Base-by-base conservation (phyloP, 116 monocot species). In the Trichopus zeylanicus region DNA sequence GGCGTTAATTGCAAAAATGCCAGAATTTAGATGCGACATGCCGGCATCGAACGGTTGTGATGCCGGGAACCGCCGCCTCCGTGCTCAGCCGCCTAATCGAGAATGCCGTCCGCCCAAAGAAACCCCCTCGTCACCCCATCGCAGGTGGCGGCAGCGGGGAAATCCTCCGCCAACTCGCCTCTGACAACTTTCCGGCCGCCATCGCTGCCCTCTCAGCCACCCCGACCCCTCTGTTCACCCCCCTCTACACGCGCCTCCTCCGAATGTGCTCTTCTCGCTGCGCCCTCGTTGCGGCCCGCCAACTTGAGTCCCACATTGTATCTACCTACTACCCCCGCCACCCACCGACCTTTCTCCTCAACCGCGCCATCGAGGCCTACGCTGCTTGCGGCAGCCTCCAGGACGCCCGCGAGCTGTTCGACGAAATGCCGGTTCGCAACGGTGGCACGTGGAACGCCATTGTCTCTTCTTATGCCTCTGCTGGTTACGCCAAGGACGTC, bases 401-500 rank as follows among this genome's bases (percentile, higher is more conserved):
- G 4, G 80, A 82, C 23, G 88, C 88, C 5, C 85, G 73, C 21
- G 67, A 75, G 23, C 75, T 93, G 60, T 93, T 93, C 77, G 80
- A 88, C 38, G 70, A 79, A 73, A 88, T 93, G 77, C 82, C 85
- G 7, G 31, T 18, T 4, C 73, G 78, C 30, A 71, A 85, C 33
- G 80, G 79, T n/a, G 89, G 83, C 53, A 75, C 85, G 6, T 89
- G 88, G 80, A 88, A 88, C 61, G 75, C 89, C 61, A 65, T 93
- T 39, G 74, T 93, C 59, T 56, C 74, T 24, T 74, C 80, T 0
- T 85, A 71, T 58, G 51, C 73, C 48, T 57, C 61, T 12, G 21
- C 55, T 7, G 82, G 69, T 5, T 33, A 23, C 13, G 51, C 89
- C 6, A 38, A 6, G 2, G 71, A 80, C 1, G 85, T 67, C 3